phyloP scores from a whole-genome alignment of 2,329 filamentous ascomycete genomes.

The Xylaria arbuscula region DNA sequence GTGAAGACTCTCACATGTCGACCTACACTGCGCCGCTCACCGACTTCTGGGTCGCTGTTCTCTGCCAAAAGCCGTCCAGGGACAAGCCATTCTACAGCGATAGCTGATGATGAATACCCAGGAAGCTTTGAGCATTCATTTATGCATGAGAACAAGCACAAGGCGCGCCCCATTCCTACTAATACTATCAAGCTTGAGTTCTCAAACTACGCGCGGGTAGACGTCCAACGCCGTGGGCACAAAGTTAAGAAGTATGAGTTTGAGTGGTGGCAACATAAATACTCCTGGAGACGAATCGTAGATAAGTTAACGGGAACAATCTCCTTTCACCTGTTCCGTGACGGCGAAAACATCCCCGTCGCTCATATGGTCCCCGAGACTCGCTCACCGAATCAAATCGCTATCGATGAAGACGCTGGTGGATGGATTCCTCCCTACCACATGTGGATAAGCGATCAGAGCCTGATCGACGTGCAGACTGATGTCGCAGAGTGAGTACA shows the following conservation, averaged over 20 bases:
- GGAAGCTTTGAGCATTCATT: conserved; percentile 46
- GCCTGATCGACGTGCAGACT: conserved; percentile 73
- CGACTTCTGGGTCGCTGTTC: conserved; percentile 51
- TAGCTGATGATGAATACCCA: conserved; percentile 50
- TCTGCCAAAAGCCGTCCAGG: conserved; percentile 49
- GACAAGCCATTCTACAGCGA: conserved; percentile 51
- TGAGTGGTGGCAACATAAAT: conserved; percentile 90
- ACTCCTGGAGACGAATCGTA: conserved; percentile 82
- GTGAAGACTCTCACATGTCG: conserved; percentile 58
- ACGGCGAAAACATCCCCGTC: conserved; percentile 70
- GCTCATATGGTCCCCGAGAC: conserved; percentile 88
- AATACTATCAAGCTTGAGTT: conserved; percentile 93
- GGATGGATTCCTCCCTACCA: conserved; percentile 92
- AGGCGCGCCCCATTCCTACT: conserved; percentile 64
- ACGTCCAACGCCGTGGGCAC: conserved; percentile 76
- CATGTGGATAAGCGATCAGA: conserved; percentile 86
- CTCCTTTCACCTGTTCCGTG: conserved; percentile 82
- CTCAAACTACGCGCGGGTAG: conserved; percentile 94
- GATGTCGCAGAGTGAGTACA: conserved; percentile 85
- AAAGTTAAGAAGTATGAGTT: conserved; percentile 86
- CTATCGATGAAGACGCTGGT: conserved; percentile 79
- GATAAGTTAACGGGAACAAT: conserved; percentile 75
- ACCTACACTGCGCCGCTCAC: conserved; percentile 53
- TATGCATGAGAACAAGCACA: conserved; percentile 49
- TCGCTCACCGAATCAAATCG: conserved; percentile 75